Conservation (phyloP, 345 rosid genomes). For the Rhodamnia argentea region DNA sequence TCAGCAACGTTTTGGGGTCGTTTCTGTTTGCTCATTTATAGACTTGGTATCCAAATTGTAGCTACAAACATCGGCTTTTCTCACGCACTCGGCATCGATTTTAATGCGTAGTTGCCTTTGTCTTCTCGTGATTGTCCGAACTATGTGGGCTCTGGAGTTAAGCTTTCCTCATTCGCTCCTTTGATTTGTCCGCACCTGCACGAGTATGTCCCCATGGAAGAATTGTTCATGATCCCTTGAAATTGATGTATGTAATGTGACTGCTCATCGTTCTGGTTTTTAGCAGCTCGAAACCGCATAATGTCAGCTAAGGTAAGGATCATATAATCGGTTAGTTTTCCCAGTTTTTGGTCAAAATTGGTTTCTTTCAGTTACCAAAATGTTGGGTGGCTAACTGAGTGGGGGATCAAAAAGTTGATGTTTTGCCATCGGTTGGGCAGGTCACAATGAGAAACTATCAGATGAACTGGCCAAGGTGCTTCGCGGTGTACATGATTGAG, state of each 20-base stretch:
- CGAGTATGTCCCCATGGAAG: background rate
- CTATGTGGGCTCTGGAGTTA: background rate
- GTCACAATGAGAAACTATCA: background rate
- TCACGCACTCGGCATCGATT: background rate
- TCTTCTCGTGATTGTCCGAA: background rate
- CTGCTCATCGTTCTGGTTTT: background rate
- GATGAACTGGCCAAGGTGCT: background rate
- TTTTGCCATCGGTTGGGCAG: background rate
- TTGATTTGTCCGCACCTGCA: background rate
- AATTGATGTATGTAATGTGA: background rate
- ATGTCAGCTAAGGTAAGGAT: background rate
- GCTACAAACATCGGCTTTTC: background rate
- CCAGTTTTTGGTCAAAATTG: background rate
- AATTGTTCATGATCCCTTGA: background rate
- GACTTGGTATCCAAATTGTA: background rate
- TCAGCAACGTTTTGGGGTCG: background rate
- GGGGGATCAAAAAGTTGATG: background rate
- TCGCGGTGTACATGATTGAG: background rate
- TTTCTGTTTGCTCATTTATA: background rate
- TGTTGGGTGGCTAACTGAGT: background rate
- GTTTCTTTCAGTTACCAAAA: background rate
- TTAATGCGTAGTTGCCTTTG: background rate
- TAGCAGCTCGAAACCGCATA: background rate
- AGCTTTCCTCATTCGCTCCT: background rate
- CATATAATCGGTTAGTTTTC: background rate